Conservation (phyloP, 2,329 filamentous ascomycete species). For the Nigrospora sphaerica region DNA sequence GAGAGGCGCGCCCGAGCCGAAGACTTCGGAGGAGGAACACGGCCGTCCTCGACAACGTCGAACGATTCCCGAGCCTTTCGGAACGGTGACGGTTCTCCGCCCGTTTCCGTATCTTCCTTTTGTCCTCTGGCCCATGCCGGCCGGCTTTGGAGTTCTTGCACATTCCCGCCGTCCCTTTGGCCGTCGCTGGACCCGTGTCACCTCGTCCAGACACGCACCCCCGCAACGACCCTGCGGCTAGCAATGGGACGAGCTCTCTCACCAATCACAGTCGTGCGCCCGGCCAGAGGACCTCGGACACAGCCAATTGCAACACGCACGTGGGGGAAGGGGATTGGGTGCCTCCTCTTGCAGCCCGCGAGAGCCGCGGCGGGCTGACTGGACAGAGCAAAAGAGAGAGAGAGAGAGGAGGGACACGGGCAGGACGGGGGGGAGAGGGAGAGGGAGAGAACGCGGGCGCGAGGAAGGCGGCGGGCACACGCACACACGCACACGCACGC, state of each 20-base stretch:
- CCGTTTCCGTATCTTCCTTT: not conserved
- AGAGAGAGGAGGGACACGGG: no score
- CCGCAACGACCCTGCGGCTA: not conserved
- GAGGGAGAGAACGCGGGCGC: no score
- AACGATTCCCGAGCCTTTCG: not conserved
- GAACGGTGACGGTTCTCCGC: constrained; percentile 2
- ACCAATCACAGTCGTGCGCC: not conserved
- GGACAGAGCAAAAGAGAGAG: no score
- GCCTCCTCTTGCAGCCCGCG: no score
- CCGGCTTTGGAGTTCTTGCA: not conserved
- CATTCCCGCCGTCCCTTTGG: no score
- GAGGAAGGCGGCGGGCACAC: no score
- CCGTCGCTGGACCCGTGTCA: no score
- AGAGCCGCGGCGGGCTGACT: no score
- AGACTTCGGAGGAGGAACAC: constrained; percentile 1
- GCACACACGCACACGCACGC: no score
- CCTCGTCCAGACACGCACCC: no score
- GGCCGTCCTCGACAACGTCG: constrained; percentile 1
- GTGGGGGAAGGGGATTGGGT: not conserved
- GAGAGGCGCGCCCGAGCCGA: not conserved
- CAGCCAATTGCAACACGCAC: constrained; percentile 1
- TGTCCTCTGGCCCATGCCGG: not conserved
- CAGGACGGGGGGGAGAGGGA: no score
- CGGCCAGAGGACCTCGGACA: not conserved
- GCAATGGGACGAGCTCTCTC: not conserved